Conservation (phyloP, 1,139 yeast genomes). For the Kodamaea sp. region DNA sequence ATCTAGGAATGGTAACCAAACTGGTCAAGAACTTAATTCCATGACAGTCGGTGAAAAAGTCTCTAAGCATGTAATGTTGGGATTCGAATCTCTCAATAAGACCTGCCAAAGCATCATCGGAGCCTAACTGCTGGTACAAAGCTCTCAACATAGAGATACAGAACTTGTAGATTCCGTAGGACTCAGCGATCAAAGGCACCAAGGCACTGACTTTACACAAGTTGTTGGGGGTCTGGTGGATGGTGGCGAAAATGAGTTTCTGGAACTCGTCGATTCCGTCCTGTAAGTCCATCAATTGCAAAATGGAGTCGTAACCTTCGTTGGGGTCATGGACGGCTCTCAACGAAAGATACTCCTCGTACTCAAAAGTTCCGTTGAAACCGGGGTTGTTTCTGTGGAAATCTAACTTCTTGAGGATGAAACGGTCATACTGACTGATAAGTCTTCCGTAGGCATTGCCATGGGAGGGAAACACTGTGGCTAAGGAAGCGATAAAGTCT, state of each 20-base stretch:
- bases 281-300: conserved; percentile 84
- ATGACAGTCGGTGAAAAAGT: conserved; percentile 89
- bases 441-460: conserved; percentile 67
- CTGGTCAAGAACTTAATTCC: conserved; percentile 81
- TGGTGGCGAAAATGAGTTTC: conserved; percentile 71
- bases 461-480: conserved; percentile 41
- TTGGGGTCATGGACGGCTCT: conserved; percentile 91
- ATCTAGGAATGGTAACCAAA: conserved; percentile 81
- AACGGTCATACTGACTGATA: conserved; percentile 75
- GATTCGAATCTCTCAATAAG: conserved; percentile 69
- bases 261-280: conserved; percentile 83
- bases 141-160: conserved; percentile 90
- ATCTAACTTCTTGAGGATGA: conserved; percentile 68
- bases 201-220: conserved; percentile 86
- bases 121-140: conserved; percentile 74
- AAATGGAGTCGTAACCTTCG: conserved; percentile 88
- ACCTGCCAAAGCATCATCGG: conserved; percentile 76
- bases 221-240: conserved; percentile 63
- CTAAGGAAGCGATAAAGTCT: conserved; percentile 44
- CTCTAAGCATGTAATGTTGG: conserved; percentile 80
- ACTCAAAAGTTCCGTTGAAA: conserved; percentile 93
- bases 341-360: conserved; percentile 89
- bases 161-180: conserved; percentile 90
- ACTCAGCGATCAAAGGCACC: conserved; percentile 90
- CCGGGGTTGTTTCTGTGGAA: conserved; percentile 87